phyloP scores from a whole-genome alignment of 139 green algal genomes.

The Chlorella sp. region DNA sequence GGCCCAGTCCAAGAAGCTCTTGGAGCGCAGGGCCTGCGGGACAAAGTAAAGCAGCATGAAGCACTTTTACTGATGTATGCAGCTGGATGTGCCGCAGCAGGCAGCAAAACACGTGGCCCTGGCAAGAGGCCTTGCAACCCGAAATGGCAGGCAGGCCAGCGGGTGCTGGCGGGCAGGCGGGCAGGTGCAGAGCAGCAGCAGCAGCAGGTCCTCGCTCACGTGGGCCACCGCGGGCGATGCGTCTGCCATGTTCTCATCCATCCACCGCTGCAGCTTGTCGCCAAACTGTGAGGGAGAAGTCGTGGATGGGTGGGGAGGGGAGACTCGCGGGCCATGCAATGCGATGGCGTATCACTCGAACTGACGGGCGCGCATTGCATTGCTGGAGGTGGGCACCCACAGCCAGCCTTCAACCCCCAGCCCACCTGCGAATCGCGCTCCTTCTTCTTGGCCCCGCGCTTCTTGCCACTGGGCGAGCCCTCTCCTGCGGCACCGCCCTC shows the following conservation, averaged over 20 bases:
- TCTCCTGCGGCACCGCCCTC: neutral
- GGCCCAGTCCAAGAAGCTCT: neutral
- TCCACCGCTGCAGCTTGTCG: conserved; percentile 7
- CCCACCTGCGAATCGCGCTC: neutral
- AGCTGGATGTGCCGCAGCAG: neutral
- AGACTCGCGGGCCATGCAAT: too few species aligned
- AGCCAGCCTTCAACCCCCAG: neutral
- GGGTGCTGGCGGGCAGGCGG: neutral
- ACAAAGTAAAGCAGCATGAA: neutral
- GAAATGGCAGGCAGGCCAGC: neutral
- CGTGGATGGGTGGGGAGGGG: too few species aligned
- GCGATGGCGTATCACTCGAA: too few species aligned
- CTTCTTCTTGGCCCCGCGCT: neutral
- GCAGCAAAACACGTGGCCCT: too few species aligned
- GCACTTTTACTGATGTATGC: too few species aligned
- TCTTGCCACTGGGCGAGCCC: neutral
- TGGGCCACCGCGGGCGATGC: neutral
- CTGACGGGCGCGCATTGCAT: too few species aligned
- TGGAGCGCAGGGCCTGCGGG: conserved; percentile 21
- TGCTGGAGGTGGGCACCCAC: too few species aligned
- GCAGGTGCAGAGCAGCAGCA: neutral
- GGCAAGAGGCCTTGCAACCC: too few species aligned
- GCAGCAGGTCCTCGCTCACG: neutral
- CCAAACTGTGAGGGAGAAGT: neutral
- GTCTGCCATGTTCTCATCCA: neutral